Percentiles rank a stretch among this genome's conserved stretches.
phyloP scores from a whole-genome alignment of 306 rosid genomes.

The Quercus bicolor region DNA sequence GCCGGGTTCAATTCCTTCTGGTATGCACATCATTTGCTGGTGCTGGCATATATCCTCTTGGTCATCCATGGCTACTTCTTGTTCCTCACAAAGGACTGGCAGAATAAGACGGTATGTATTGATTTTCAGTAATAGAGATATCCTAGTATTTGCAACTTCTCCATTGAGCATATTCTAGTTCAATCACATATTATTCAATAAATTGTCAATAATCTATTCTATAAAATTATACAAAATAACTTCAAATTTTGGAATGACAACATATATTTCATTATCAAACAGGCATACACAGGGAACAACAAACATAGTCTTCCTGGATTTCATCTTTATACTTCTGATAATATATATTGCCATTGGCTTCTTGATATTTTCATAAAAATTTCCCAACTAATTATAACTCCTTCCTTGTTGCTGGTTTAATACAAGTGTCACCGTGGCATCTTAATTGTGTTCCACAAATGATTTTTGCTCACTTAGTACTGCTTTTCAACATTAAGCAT shows the following conservation, averaged over 20 bases:
- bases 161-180: not conserved
- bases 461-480: not conserved
- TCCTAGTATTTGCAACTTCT: not conserved
- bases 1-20: slow-evolving; percentile 91
- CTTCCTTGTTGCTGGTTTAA: slow-evolving; percentile 7
- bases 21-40: slow-evolving; percentile 92
- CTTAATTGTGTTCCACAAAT: not conserved
- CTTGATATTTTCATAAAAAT: not conserved
- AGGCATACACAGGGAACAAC: no score
- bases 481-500: not conserved
- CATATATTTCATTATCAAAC: no score
- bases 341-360: not conserved
- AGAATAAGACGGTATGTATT: slow-evolving; percentile 57
- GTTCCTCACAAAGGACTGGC: slow-evolving; percentile 55
- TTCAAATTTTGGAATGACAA: no score
- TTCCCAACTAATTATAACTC: not conserved
- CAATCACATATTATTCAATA: no score
- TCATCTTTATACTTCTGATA: not conserved
- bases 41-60: slow-evolving; percentile 55
- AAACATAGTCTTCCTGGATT: not conserved
- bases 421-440: not conserved
- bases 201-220: no score
- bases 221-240: no score
- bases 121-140: not conserved
- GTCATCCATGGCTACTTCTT: slow-evolving; percentile 67